phyloP scores from a whole-genome alignment of 2,329 filamentous ascomycete species.

The Triangularia verruculosa region DNA sequence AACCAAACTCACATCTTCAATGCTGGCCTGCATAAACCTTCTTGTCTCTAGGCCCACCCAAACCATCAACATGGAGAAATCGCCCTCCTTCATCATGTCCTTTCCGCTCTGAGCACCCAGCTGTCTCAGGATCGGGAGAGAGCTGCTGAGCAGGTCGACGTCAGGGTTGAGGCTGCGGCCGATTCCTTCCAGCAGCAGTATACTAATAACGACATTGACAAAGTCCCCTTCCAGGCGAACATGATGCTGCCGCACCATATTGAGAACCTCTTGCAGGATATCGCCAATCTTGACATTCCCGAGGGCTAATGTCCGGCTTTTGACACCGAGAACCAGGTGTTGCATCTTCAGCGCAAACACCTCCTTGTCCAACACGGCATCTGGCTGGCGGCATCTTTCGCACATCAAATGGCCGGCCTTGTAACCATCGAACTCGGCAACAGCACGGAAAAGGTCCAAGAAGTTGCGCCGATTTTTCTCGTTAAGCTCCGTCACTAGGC shows the following conservation, averaged over 20 bases:
- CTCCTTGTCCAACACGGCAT: conserved; percentile 83
- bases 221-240: conserved; percentile 96
- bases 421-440: conserved; percentile 96
- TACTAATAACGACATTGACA: conserved; percentile 95
- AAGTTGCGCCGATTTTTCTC: conserved; percentile 84
- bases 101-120: conserved; percentile 75
- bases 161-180: conserved; percentile 82
- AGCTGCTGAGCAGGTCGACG: conserved; percentile 80
- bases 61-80: conserved; percentile 82
- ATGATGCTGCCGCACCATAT: conserved; percentile 89
- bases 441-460: conserved; percentile 88
- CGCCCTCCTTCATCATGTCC: conserved; percentile 66
- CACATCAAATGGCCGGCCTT: conserved; percentile 95
- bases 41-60: conserved; percentile 90
- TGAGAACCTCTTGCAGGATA: conserved; percentile 82
- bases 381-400: conserved; percentile 87
- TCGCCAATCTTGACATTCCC: conserved; percentile 96
- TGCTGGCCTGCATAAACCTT: conserved; percentile 82
- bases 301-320: conserved; percentile 83
- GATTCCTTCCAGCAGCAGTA: conserved; percentile 89
- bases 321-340: conserved; percentile 87
- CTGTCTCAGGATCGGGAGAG: conserved; percentile 84
- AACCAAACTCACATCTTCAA: conserved; percentile 69
- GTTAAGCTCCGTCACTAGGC: conserved; percentile 91
- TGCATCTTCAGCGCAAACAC: conserved; percentile 97